Conservation (phyloP, 768 basidiomycete genomes). For the Coprinopsis cinerea region DNA sequence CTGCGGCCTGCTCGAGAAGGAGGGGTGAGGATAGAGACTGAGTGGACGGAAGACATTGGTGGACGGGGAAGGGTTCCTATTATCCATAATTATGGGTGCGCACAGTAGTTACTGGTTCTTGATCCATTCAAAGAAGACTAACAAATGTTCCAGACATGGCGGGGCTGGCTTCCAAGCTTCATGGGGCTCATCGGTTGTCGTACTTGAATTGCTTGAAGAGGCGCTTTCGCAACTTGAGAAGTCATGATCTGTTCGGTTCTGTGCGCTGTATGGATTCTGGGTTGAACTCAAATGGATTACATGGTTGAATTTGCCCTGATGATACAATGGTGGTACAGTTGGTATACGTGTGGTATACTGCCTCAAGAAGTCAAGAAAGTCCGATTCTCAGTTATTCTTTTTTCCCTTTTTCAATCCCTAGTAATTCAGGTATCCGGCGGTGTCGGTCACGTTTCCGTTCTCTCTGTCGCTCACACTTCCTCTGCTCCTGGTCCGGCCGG, state of each 20-base stretch:
- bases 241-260: background rate
- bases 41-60: constrained; percentile 3
- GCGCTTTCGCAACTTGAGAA: constrained; percentile 12
- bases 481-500: background rate
- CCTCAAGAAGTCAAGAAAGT: too few species aligned
- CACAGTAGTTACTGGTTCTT: background rate
- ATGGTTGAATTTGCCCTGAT: background rate
- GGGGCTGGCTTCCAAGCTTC: constrained; percentile 19
- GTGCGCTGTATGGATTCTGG: background rate
- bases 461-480: background rate
- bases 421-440: background rate
- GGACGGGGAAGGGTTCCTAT: constrained; percentile 33
- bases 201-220: constrained; percentile 16
- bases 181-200: constrained; percentile 17
- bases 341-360: too few species aligned
- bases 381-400: too few species aligned
- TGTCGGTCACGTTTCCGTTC: background rate
- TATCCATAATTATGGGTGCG: constrained; percentile 38
- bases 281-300: background rate
- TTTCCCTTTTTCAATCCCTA: background rate
- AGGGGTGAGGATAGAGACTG: constrained; percentile 50
- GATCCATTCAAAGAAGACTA: background rate
- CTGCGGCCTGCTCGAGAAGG: constrained; percentile 49
- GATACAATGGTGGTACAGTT: too few species aligned
- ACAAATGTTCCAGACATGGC: constrained; percentile 14